phyloP scores from a whole-genome alignment of 1,284 basidiomycete species.

The Apiotrichum brassicae region DNA sequence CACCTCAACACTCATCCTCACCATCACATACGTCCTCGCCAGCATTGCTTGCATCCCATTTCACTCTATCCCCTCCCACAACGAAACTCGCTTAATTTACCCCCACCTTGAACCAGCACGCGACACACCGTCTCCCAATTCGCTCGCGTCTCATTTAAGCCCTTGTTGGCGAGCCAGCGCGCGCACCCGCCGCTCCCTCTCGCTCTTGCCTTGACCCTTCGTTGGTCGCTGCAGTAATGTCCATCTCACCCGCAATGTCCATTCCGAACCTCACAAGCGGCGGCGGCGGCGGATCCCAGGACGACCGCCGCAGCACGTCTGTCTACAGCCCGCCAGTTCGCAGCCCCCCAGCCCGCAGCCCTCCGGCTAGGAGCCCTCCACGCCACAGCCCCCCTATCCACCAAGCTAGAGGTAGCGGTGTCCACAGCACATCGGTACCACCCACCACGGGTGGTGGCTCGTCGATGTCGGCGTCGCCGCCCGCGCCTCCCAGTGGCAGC shows the following conservation, averaged over 20 bases:
- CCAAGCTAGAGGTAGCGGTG: too few relatives aligned
- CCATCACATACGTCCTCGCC: too few relatives aligned
- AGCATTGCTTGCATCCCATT: too few relatives aligned
- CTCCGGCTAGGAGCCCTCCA: background rate
- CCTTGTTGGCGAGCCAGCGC: background rate
- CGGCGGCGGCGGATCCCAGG: background rate
- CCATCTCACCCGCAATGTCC: conserved; percentile 13
- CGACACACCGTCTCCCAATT: too few relatives aligned
- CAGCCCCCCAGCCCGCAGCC: background rate
- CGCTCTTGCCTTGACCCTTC: background rate
- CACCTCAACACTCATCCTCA: too few relatives aligned
- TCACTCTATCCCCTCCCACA: too few relatives aligned
- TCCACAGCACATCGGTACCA: background rate
- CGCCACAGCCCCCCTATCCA: too few relatives aligned
- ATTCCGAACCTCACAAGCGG: conserved; percentile 14
- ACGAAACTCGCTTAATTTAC: too few relatives aligned
- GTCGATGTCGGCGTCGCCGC: background rate
- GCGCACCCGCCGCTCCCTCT: background rate
- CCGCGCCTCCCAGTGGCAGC: background rate
- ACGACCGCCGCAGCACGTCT: conserved; percentile 2
- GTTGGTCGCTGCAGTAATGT: conserved; percentile 33
- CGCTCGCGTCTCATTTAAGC: background rate
- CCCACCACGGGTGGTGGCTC: background rate
- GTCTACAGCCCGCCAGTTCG: background rate
- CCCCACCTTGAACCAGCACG: too few relatives aligned